Evolutionary conservation across 2,329 filamentous ascomycete genomes (phyloP), one percentile per base, ranked within the genome.

Genomic region (Aureobasidium pullulans): DNA sequence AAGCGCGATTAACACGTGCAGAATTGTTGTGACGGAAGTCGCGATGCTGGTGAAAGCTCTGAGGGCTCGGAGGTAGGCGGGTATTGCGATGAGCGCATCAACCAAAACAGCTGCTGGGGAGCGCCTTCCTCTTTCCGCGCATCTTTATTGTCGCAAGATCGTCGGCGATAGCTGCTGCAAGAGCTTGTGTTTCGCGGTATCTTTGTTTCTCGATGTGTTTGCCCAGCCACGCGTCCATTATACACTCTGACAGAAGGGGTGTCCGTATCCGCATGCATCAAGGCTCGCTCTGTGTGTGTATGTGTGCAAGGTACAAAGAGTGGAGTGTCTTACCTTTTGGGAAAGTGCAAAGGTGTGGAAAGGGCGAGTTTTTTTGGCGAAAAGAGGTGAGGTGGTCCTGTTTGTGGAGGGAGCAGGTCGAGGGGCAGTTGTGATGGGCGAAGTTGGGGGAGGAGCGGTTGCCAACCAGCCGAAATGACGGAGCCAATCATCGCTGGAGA

Each of bases 281-380:
- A 43, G 50, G 39, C 39, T 44, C 50, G 39, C 43, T 32, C 15
- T 32, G 10, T 32, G 28, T 40, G 13, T 32, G n/a, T 32, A 40
- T 40, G 36, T 52, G 23, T 8, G 37, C 36, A 43, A 36, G 50
- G 50, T 54, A n/a, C n/a, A 34, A 28, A 43, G 9, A 16, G 36
- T 32, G n/a, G 50, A 29, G n/a, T 28, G 16, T 46, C 53, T 57
- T 57, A 57, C 53, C 53, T 57, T 57, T 57, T n/a, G 53, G n/a
- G 16, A 46, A 48, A 46, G 53, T 23, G 53, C 9, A 29, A 37
- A 29, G 53, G 53, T 46, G 42, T 57, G 13, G 32, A 46, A 29
- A 57, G 8, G 42, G 36, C 23, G 40, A 39, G 13, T 46, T 42
- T n/a, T n/a, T 40, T 13, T 23, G 44, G 54, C 43, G 32, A 43